Evolutionary conservation across 169 alveolate genomes (phyloP).

Genomic region (Ichthyophthirius multifiliis): DNA sequence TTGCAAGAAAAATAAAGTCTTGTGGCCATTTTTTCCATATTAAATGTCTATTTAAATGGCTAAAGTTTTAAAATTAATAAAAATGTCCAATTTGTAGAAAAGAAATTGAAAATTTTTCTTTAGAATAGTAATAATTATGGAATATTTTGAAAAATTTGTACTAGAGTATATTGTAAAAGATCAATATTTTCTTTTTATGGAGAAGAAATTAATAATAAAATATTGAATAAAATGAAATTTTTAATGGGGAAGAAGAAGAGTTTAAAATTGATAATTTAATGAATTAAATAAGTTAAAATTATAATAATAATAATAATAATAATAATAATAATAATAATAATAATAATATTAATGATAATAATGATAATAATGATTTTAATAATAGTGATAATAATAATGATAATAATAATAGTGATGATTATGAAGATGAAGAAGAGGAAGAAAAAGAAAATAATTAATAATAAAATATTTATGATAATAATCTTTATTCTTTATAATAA

Average conservation of each 20-base stretch:
- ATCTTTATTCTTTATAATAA: no score
- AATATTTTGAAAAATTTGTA: not conserved
- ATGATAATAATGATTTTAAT: no score
- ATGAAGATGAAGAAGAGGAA: not conserved
- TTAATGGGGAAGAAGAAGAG: no score
- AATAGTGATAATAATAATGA: not conserved
- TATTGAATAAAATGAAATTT: not conserved
- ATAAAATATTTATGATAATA: not conserved
- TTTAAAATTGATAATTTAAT: no score
- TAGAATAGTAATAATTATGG: not conserved
- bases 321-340: no score
- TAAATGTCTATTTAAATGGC: conserved; percentile 13
- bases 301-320: no score
- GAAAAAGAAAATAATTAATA: not conserved
- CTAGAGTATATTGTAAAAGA: not conserved
- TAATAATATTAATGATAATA: no score
- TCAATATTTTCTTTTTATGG: not conserved
- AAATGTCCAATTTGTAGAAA: conserved; percentile 14
- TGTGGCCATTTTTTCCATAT: conserved; percentile 18
- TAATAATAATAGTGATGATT: not conserved
- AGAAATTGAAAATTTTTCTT: not conserved
- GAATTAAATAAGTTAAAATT: no score
- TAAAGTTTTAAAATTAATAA: not conserved
- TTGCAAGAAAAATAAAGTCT: not conserved
- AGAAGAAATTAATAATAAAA: not conserved